Percentiles rank a stretch among this genome's conserved stretches.
These are phyloP conservation scores for Lactarius deliciosus DNA, from an alignment of 768 basidiomycete genomes.

Conservation along the genomic window DNA sequence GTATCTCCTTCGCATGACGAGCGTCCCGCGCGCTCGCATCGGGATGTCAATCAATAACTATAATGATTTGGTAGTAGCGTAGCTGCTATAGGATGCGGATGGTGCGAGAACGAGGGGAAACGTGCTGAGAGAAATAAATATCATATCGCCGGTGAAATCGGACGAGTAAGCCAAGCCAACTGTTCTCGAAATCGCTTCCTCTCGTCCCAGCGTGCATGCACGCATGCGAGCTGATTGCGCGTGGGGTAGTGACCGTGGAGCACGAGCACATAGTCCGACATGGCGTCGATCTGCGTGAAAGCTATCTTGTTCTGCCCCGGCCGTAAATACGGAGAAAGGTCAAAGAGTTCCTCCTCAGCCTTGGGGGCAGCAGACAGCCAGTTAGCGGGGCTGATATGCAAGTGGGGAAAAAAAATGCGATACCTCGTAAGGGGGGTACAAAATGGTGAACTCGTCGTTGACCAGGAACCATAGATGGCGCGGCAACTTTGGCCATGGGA, in stretches of 20 bases:
- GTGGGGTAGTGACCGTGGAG: constrained; percentile 24
- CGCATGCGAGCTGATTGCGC: constrained; percentile 5
- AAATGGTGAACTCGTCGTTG: background rate
- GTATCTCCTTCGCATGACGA: background rate
- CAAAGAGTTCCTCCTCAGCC: constrained; percentile 21
- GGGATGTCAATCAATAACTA: background rate
- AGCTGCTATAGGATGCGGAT: background rate
- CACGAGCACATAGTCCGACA: constrained; percentile 17
- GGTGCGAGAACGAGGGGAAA: background rate
- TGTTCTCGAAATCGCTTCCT: constrained; percentile 7
- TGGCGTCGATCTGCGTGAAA: constrained; percentile 12
- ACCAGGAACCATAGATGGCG: constrained; percentile 9
- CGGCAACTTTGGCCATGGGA: constrained; percentile 23
- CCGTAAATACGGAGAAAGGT: constrained; percentile 17
- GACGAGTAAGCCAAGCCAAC: constrained; percentile 7
- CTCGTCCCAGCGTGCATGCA: constrained; percentile 15
- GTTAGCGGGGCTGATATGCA: background rate
- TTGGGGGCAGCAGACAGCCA: background rate
- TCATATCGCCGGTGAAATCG: constrained; percentile 8
- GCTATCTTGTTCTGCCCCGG: constrained; percentile 15
- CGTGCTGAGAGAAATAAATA: background rate
- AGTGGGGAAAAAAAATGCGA: too few species aligned
- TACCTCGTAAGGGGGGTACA: constrained; percentile 21
- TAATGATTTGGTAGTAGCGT: background rate
- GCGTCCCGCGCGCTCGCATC: background rate